Percentiles rank a stretch among this genome's conserved stretches.
Conservation (phyloP, 1,139 yeast species). For the Hemisphaericaspora lyxosophila region DNA sequence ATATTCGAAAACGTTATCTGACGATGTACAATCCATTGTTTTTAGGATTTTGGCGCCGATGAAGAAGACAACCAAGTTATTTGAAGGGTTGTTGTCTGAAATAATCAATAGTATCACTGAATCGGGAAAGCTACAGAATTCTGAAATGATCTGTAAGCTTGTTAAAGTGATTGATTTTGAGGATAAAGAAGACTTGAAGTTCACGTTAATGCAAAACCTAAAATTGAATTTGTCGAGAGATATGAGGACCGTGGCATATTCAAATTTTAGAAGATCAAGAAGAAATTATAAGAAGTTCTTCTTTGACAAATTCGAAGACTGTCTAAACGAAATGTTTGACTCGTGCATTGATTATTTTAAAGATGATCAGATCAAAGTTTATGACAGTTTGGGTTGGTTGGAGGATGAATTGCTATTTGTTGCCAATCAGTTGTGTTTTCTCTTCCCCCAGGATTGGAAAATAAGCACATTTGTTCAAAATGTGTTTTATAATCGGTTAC, state of each 20-base stretch:
- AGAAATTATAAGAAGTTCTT: constrained; percentile 70
- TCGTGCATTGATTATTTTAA: constrained; percentile 61
- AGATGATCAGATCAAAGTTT: constrained; percentile 55
- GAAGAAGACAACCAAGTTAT: constrained; percentile 51
- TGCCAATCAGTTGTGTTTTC: constrained; percentile 53
- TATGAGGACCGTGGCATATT: constrained; percentile 26
- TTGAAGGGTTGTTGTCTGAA: constrained; percentile 64
- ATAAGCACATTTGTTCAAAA: constrained; percentile 61
- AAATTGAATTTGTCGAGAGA: constrained; percentile 22
- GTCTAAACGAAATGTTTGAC: constrained; percentile 64
- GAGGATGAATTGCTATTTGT: constrained; percentile 76
- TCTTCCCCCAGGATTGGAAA: constrained; percentile 73
- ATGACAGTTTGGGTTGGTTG: constrained; percentile 78
- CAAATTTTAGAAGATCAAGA: constrained; percentile 41
- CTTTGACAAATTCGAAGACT: constrained; percentile 56
- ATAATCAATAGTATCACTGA: constrained; percentile 68
- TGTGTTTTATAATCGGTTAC: constrained; percentile 68
- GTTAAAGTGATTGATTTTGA: constrained; percentile 81
- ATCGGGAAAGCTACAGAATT: constrained; percentile 64
- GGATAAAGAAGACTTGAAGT: constrained; percentile 70
- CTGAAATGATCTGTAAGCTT: constrained; percentile 65
- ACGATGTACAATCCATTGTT: constrained; percentile 71
- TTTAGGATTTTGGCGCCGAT: constrained; percentile 56
- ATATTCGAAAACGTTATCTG: constrained; percentile 55
- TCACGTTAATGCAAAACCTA: constrained; percentile 50